phyloP scores from a whole-genome alignment of 2,329 filamentous ascomycete species.

The Colletotrichum truncatum region DNA sequence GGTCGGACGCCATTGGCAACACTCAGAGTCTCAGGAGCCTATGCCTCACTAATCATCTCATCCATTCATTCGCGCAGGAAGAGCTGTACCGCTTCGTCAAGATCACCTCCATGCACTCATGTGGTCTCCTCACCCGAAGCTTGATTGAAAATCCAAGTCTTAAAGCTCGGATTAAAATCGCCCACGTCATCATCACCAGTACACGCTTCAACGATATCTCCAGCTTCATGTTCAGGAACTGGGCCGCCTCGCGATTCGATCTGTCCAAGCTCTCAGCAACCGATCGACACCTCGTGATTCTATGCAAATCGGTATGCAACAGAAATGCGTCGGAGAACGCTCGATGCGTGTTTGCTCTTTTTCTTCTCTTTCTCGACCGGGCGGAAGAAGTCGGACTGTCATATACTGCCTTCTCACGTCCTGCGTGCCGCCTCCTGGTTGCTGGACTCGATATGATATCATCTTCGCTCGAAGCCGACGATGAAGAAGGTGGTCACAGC shows the following conservation, averaged over 20 bases:
- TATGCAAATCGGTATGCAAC: neutral
- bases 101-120: neutral
- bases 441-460: neutral
- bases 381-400: neutral
- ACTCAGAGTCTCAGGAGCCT: neutral
- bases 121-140: neutral
- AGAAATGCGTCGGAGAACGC: neutral
- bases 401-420: neutral
- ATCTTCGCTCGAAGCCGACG: neutral
- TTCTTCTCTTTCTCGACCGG: neutral
- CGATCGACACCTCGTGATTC: conserved; percentile 2
- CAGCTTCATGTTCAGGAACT: neutral
- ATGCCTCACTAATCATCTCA: neutral
- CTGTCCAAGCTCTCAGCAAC: neutral
- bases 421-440: neutral
- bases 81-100: conserved; percentile 8
- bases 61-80: neutral
- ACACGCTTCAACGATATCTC: neutral
- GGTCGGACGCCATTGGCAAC: neutral
- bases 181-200: neutral
- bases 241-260: neutral
- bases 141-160: conserved; percentile 12
- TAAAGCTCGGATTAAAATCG: neutral
- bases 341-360: neutral
- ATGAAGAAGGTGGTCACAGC: neutral